Conservation (phyloP, 352 stramenopile species). For the Phytophthora citrophthora region DNA sequence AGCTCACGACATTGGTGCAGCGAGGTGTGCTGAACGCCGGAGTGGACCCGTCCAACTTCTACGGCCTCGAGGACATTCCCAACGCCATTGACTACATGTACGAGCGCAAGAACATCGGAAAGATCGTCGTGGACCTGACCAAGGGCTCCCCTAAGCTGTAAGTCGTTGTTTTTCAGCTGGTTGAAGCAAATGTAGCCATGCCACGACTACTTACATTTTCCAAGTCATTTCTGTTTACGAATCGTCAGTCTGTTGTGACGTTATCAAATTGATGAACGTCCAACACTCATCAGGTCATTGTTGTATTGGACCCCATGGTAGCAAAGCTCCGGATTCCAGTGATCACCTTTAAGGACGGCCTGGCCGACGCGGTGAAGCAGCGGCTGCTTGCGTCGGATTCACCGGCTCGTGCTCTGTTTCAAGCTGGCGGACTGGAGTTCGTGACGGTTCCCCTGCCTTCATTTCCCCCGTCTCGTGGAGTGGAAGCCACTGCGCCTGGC, state of each 20-base stretch:
- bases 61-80: constrained; percentile 62
- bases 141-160: constrained; percentile 40
- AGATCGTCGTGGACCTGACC: constrained; percentile 77
- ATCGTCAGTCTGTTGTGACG: constrained; percentile 39
- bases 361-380: constrained; percentile 46
- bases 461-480: constrained; percentile 30
- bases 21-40: constrained; percentile 56
- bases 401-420: constrained; percentile 51
- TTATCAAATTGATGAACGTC: constrained; percentile 39
- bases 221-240: constrained; percentile 14
- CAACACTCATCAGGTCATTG: constrained; percentile 11
- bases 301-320: constrained; percentile 19
- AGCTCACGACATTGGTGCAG: constrained; percentile 58
- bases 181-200: constrained; percentile 24
- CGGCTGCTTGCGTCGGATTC: constrained; percentile 34
- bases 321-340: constrained; percentile 53
- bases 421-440: constrained; percentile 48
- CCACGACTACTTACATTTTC: background rate
- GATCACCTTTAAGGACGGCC: constrained; percentile 55
- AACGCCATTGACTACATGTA: constrained; percentile 81
- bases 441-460: constrained; percentile 33
- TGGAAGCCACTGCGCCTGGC: constrained; percentile 27
- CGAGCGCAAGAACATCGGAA: constrained; percentile 80
- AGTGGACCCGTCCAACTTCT: constrained; percentile 55
- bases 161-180: background rate